Base-by-base conservation (phyloP, 2,329 filamentous ascomycete species). In the Neoascochyta sp. region DNA sequence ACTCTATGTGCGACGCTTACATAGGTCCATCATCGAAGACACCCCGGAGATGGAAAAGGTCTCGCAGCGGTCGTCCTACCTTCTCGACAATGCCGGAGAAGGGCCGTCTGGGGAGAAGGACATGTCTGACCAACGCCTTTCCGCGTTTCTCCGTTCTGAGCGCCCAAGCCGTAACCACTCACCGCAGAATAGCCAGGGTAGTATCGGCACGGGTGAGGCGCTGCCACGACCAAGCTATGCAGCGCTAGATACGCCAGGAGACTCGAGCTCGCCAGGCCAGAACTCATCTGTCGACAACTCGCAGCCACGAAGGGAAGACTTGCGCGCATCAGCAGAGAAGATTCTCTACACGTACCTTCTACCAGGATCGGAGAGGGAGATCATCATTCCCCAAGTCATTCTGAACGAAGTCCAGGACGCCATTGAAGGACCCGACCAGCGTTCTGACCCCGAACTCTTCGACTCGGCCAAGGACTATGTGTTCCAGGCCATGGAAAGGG, bases 401-500 rank as follows among this genome's bases (percentile, higher is more conserved):
- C 83, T 90, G 0, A 76, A 84, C 32, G 81, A 89, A 14, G 89
- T 96, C 37, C 93, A 88, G 21, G 75, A 81, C 12, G 78, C 86
- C 9, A 93, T 98, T 42, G 92, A 98, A 65, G 83, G 90, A 47
- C 50, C 52, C 1, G 81, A 87, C 44, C 86, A 87, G 24, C 81
- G 92, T 50, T 92, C 96, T 53, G 92, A 98, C 58, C 92, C 92
- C 0, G 92, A 98, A 63, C 84, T 98, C 9, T 98, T 98, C 53
- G 92, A 96, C 60, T 81, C 86, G 12, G 92, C 92, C 32, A 98
- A 98, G 70, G 92, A 98, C 68, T 98, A 96, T 61, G 92, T 96
- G 41, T 98, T 96, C 64, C 93, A 98, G 66, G 93, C 93, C 18
- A 98, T 98, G 92, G 93, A 98, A 67, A 80, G 93, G 33, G 92